Conservation (phyloP, 2,329 filamentous ascomycete species). For the Coleophoma eucalyptorum region DNA sequence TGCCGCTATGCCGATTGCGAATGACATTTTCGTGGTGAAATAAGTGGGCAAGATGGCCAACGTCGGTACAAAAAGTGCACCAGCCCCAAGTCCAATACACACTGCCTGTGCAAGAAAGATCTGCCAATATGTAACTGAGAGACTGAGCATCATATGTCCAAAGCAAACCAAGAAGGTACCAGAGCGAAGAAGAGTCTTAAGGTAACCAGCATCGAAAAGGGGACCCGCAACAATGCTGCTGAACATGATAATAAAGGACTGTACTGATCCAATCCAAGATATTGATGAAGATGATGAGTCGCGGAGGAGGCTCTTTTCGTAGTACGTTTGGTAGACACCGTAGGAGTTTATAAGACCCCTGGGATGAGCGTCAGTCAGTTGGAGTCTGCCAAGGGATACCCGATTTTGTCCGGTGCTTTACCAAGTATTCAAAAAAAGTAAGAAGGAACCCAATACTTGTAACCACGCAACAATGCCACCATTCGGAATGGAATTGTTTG, state of each 20-base stretch:
- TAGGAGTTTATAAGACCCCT: constrained; percentile 27
- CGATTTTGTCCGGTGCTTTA: too few relatives aligned
- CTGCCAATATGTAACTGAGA: constrained; percentile 44
- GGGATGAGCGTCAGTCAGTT: too few relatives aligned
- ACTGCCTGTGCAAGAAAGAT: constrained; percentile 50
- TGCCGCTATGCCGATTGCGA: constrained; percentile 58
- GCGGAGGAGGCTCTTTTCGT: constrained; percentile 28
- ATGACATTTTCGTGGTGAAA: constrained; percentile 49
- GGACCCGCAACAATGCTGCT: constrained; percentile 39
- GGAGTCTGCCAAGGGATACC: too few relatives aligned
- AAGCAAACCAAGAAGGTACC: constrained; percentile 43
- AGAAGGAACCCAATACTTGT: too few relatives aligned
- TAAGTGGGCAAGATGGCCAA: constrained; percentile 66
- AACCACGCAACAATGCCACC: too few relatives aligned
- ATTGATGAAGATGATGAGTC: constrained; percentile 32
- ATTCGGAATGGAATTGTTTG: too few relatives aligned
- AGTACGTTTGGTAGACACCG: constrained; percentile 38
- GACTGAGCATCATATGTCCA: constrained; percentile 31
- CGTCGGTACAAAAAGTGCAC: constrained; percentile 58
- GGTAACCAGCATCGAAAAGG: constrained; percentile 42
- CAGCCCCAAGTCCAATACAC: constrained; percentile 41
- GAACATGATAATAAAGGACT: constrained; percentile 37
- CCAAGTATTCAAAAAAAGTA: too few relatives aligned
- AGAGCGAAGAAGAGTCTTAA: constrained; percentile 32
- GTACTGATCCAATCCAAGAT: constrained; percentile 45